phyloP scores from a whole-genome alignment of 2,329 filamentous ascomycete genomes.

The Plectosphaerella plurivora region DNA sequence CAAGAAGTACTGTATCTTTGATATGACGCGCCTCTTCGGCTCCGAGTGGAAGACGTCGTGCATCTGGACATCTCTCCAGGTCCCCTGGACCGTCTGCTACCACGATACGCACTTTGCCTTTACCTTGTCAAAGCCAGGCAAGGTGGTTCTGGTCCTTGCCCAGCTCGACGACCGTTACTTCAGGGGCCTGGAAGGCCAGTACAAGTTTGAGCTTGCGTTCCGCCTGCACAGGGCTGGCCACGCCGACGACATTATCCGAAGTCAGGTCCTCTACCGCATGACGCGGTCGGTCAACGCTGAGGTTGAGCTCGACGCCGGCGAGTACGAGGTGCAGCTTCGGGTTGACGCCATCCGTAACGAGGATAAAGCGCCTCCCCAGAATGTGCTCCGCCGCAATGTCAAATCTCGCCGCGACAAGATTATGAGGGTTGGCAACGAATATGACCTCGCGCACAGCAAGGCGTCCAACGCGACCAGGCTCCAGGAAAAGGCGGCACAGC shows the following conservation, averaged over 20 bases:
- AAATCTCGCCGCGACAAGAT: conserved; percentile 66
- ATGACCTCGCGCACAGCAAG: conserved; percentile 67
- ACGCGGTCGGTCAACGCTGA: conserved; percentile 73
- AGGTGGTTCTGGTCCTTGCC: conserved; percentile 51
- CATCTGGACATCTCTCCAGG: conserved; percentile 44
- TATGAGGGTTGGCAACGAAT: conserved; percentile 62
- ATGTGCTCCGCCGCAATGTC: conserved; percentile 63
- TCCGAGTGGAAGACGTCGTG: conserved; percentile 47
- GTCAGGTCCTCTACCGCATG: conserved; percentile 54
- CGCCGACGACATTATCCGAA: conserved; percentile 52
- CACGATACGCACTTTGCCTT: conserved; percentile 51
- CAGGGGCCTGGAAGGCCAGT: conserved; percentile 52
- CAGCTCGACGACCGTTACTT: conserved; percentile 57
- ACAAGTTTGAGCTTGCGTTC: conserved; percentile 48
- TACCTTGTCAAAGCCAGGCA: conserved; percentile 40
- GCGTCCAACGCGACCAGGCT: conserved; percentile 12
- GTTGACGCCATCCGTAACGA: conserved; percentile 62
- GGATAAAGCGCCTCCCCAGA: conserved; percentile 50
- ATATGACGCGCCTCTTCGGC: conserved; percentile 41
- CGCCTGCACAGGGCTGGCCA: conserved; percentile 44
- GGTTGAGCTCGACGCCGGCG: conserved; percentile 67
- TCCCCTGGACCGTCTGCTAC: conserved; percentile 54
- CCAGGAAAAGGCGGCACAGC: conserved; percentile 36
- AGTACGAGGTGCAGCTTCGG: conserved; percentile 72
- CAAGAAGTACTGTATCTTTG: conserved; percentile 36